Conservation (phyloP, 2,329 filamentous ascomycete species). For the Pseudogymnoascus sp. region DNA sequence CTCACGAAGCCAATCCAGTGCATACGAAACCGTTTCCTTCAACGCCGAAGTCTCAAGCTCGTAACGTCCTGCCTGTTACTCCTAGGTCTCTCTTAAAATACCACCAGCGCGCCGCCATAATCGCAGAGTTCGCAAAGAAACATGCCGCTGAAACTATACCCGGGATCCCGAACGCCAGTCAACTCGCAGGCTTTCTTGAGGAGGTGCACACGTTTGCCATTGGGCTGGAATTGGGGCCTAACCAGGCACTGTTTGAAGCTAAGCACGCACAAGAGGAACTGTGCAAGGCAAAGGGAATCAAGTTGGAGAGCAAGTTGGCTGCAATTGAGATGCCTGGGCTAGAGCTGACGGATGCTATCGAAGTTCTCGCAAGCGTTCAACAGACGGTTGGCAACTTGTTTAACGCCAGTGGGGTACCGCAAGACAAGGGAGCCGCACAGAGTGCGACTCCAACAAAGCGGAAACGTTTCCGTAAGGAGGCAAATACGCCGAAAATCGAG, state of each 20-base stretch:
- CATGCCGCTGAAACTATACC: neutral
- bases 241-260: constrained; percentile 6
- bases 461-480: neutral
- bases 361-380: neutral
- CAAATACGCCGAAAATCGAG: neutral
- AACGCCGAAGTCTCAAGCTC: neutral
- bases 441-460: neutral
- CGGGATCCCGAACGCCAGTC: neutral
- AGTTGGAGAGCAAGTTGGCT: neutral
- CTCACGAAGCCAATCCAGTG: neutral
- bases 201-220: neutral
- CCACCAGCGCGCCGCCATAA: neutral
- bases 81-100: neutral
- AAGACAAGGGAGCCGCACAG: neutral
- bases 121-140: neutral
- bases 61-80: neutral
- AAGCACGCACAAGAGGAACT: neutral
- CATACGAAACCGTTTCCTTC: neutral
- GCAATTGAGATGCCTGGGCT: neutral
- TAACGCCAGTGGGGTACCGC: neutral
- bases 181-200: neutral
- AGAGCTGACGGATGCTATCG: neutral
- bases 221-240: neutral
- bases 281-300: neutral
- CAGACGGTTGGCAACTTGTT: neutral